Evolutionary conservation across 805 yeast species (phyloP).

Genomic region (Monosporozyma aquatica): DNA sequence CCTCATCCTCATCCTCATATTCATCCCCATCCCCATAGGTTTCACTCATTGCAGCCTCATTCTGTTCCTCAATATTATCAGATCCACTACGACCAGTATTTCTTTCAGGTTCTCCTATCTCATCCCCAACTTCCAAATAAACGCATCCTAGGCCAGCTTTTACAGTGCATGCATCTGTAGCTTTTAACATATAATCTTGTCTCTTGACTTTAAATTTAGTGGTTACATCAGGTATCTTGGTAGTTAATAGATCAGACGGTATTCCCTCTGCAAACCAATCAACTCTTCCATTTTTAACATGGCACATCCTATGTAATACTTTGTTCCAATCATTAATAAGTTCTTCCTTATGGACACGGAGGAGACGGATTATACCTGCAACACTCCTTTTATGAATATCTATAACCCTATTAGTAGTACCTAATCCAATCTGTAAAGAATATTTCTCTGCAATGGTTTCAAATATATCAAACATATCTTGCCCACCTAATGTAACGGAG

Average conservation of each 20-base stretch:
- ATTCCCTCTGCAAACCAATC: too few species aligned
- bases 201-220: conserved; percentile 16
- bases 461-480: conserved; percentile 25
- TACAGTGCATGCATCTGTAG: conserved; percentile 17
- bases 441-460: conserved; percentile 18
- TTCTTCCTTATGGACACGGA: conserved; percentile 12
- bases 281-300: conserved; percentile 15
- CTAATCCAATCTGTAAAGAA: conserved; percentile 23
- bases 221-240: conserved; percentile 9
- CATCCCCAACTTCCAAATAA: conserved; percentile 20
- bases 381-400: conserved; percentile 17
- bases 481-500: conserved; percentile 22
- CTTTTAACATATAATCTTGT: conserved; percentile 13
- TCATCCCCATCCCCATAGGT: too few species aligned
- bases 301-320: too few species aligned
- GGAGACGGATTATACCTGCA: conserved; percentile 11
- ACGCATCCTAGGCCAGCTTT: conserved; percentile 17
- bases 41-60: too few species aligned
- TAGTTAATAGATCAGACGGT: conserved; percentile 20
- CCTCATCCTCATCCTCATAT: too few species aligned
- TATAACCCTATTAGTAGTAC: conserved; percentile 10
- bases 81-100: too few species aligned
- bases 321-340: conserved; percentile 22
- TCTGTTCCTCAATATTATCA: too few species aligned
- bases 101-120: not conserved